Evolutionary conservation across 164 flowering plant genomes (phyloP), one percentile per base, ranked within the genome.

Genomic region (Vitis rotundifolia): DNA sequence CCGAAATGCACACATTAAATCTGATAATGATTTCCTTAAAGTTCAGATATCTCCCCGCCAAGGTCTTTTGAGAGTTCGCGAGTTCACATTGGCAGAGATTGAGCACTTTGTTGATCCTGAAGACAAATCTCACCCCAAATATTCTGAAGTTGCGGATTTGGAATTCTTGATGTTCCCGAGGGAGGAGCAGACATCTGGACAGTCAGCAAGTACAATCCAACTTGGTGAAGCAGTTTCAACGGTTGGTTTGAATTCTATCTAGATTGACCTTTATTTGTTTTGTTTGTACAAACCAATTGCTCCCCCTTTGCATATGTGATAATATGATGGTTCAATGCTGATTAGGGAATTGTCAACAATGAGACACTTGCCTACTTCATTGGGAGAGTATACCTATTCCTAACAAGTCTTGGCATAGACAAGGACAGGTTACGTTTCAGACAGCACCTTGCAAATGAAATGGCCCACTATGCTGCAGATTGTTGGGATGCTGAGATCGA

Each of bases 401-500:
- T 96, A 28, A 91, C 98, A 11, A 66, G 66, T 28, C 92, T 96
- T 63, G 99, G 98, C 15, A 91, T 96, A 62, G 92, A 90, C 75
- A 85, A 89, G 70, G 88, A 90, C 22, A 85, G 99, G 0, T 79
- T 95, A 66, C 84, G 98, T 18, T 95, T 95, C 75, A 82, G 98
- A 49, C 99, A 95, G 79, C 99, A 93, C 75, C 91, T 95, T 61
- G 90, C 97, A 48, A 93, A 95, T 74, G 99, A 95, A 82, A 95
- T 95, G 99, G 97, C 99, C 49, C 98, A 96, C 70, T 96, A 96
- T 89, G 98, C 98, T 65, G 94, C 94, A 26, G 98, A 95, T 73
- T 95, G 99, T 76, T 95, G 99, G 99, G 99, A 93, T 86, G 99
- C 99, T 70, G 99, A 96, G 81, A 93, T 96, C 60, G 97, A 93